Conservation (phyloP, 331 rosid species). For the Prunus yedoensis region DNA sequence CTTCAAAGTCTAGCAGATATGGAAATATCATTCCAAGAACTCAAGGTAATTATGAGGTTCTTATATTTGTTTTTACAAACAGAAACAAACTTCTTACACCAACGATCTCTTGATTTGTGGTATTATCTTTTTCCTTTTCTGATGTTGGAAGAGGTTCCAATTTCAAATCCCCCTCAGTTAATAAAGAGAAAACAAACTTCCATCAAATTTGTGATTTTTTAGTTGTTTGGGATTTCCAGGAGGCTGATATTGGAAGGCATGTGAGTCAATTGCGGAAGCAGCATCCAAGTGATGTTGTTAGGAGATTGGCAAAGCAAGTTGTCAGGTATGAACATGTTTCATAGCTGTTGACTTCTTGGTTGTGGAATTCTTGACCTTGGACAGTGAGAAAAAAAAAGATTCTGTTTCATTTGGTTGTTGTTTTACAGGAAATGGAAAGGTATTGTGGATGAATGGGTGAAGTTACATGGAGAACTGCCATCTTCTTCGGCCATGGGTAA, state of each 20-base stretch:
- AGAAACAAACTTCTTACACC: background rate
- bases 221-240: conserved; percentile 41
- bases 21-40: conserved; percentile 95
- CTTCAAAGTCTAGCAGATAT: conserved; percentile 92
- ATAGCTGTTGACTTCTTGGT: conserved; percentile 5
- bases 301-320: conserved; percentile 92
- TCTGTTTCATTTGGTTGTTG: conserved; percentile 10
- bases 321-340: conserved; percentile 59
- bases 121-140: background rate
- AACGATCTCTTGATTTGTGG: background rate
- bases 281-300: conserved; percentile 80
- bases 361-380: background rate
- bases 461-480: conserved; percentile 59
- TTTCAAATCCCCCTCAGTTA: background rate
- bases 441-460: conserved; percentile 98
- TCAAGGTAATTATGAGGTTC: conserved; percentile 46
- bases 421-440: conserved; percentile 92
- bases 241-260: conserved; percentile 94
- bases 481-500: conserved; percentile 72
- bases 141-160: background rate
- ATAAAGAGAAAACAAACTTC: background rate
- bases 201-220: background rate
- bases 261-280: conserved; percentile 91
- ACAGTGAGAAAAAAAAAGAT: background rate
- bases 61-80: background rate